phyloP scores from a whole-genome alignment of 257 asterid species.

The Paulownia fortunei region DNA sequence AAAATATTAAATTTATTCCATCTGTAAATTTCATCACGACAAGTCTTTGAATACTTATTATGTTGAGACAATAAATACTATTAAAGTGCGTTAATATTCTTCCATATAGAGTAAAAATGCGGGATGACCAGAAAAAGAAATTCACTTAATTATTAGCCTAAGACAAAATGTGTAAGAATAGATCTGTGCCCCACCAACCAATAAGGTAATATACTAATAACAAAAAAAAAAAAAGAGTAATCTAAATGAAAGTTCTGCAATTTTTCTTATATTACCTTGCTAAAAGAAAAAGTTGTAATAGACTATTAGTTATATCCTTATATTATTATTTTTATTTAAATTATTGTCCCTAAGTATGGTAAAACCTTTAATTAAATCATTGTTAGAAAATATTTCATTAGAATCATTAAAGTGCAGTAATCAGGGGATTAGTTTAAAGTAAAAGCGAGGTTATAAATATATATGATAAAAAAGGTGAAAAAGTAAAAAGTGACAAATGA shows the following conservation, averaged over 20 bases:
- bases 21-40: neutral
- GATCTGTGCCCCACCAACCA: neutral
- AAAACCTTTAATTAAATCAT: too few relatives aligned
- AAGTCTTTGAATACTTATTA: neutral
- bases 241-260: neutral
- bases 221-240: neutral
- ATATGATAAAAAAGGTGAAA: too few relatives aligned
- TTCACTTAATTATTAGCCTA: neutral
- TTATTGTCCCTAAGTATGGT: too few relatives aligned
- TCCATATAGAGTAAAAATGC: neutral
- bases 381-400: too few relatives aligned
- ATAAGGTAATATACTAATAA: neutral
- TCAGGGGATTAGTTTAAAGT: too few relatives aligned
- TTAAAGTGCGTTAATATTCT: neutral
- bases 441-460: too few relatives aligned
- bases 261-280: neutral
- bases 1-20: neutral
- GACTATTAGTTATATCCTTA: too few relatives aligned
- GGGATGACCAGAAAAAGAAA: neutral
- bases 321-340: too few relatives aligned
- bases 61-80: neutral
- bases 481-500: too few relatives aligned
- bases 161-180: neutral
- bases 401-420: too few relatives aligned
- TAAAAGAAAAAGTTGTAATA: too few relatives aligned